Conservation (phyloP, 768 basidiomycete genomes). For the Leccinum ochraceum region DNA sequence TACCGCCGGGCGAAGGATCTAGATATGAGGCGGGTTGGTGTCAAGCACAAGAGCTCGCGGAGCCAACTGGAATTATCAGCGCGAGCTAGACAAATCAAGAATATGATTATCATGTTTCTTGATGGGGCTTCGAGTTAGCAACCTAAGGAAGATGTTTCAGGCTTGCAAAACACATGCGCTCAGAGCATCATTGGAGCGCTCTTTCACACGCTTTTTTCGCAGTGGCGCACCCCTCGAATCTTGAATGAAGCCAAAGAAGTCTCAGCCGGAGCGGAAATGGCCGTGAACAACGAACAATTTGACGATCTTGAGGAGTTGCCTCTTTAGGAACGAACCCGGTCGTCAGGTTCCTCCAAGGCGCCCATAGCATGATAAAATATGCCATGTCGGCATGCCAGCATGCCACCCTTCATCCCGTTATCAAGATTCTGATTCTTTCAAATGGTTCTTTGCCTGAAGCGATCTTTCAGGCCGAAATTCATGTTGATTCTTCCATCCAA, state of each 20-base stretch:
- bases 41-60: slow-evolving; percentile 13
- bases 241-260: neutral
- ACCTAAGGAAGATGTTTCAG: slow-evolving; percentile 2
- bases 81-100: neutral
- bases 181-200: neutral
- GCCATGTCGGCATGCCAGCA: neutral
- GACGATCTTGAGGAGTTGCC: slow-evolving; percentile 18
- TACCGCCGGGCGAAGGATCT: neutral
- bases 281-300: slow-evolving; percentile 6
- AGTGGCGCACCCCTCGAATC: slow-evolving; percentile 10
- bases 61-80: neutral
- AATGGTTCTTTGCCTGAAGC: slow-evolving; percentile 1
- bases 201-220: slow-evolving; percentile 22
- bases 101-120: slow-evolving; percentile 1
- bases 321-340: slow-evolving; percentile 10
- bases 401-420: neutral
- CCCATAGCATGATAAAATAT: neutral
- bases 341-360: neutral
- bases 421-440: neutral
- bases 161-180: neutral
- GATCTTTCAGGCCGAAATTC: neutral
- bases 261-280: slow-evolving; percentile 18
- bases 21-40: slow-evolving; percentile 3
- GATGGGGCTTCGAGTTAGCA: neutral
- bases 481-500: neutral